Evolutionary conservation across 1,284 basidiomycete species (phyloP), one percentile per base, ranked within the genome.

Genomic region (Ceratobasidium sp.): DNA sequence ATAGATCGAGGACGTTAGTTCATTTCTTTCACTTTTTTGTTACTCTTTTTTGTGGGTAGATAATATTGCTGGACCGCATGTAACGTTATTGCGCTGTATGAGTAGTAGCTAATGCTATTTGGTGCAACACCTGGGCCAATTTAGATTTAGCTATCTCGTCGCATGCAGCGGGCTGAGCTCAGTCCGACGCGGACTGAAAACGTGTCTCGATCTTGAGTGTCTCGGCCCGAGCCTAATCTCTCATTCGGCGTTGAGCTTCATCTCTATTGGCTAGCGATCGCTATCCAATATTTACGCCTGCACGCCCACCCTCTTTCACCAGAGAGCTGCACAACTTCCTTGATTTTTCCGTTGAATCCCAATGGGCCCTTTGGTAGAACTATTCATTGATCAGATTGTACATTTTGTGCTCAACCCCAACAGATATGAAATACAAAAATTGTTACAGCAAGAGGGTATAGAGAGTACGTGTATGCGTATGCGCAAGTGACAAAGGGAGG

Each of bases 31-130:
- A 35, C n/a, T n/a, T 20, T 15, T 47, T 58, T 26, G 31, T 58
- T 58, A 28, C 35, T 58, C 56, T 31, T 58, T 58, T 31, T 28
- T 58, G 56, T 58, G 56, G 56, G 51, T 54, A 28, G 23, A 54
- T 54, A 26, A 54, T 54, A 58, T 58, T 58, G 28, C 28, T 58
- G 56, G 56, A 47, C 6, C 51, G 42, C 37, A 45, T 47, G 54
- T 71, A 71, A 71, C 54, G 68, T 71, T 71, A 71, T 71, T 71
- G 60, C 33, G 37, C 20, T 53, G 51, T 68, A 68, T 51, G 51
- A 56, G 26, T 68, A 54, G 51, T 7, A 20, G 51, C 13, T 68
- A 68, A 54, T 54, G n/a, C 26, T 37, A 58, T 58, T 47, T 58
- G 56, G 53, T 51, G 26, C 53, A 56, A 42, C 39, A 42, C 39